phyloP scores from a whole-genome alignment of 768 basidiomycete species.

The Naganishia antarctica region DNA sequence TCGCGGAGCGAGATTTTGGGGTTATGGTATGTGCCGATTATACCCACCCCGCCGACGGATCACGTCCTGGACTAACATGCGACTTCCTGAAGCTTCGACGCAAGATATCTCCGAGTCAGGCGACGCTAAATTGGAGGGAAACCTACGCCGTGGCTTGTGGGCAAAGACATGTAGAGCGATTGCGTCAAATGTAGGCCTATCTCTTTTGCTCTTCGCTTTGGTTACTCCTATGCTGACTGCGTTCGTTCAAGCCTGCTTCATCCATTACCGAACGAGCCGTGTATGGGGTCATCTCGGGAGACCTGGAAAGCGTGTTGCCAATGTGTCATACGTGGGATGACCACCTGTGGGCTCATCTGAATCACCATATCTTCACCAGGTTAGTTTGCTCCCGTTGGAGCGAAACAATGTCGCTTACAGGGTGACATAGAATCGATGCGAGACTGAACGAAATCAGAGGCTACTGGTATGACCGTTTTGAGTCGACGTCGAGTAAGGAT shows the following conservation, averaged over 20 bases:
- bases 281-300: conserved; percentile 71
- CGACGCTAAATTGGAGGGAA: conserved; percentile 54
- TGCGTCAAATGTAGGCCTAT: conserved; percentile 63
- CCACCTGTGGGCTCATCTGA: conserved; percentile 85
- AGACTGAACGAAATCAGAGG: conserved; percentile 63
- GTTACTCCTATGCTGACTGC: neutral
- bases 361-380: conserved; percentile 63
- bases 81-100: conserved; percentile 22
- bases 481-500: neutral
- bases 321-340: conserved; percentile 90
- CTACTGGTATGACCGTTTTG: conserved; percentile 69
- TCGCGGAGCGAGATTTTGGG: conserved; percentile 68
- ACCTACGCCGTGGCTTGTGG: conserved; percentile 74
- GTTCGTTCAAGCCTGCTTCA: conserved; percentile 55
- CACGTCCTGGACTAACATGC: neutral
- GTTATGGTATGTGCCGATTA: conserved; percentile 4
- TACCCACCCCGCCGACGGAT: too few species aligned
- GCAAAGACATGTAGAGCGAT: conserved; percentile 75
- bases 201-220: neutral
- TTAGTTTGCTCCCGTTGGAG: conserved; percentile 12
- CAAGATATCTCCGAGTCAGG: conserved; percentile 19
- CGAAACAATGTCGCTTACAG: neutral
- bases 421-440: conserved; percentile 61
- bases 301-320: conserved; percentile 64
- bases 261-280: conserved; percentile 73